Evolutionary conservation across 345 rosid species (phyloP).

Genomic region (Trapa bicornis): DNA sequence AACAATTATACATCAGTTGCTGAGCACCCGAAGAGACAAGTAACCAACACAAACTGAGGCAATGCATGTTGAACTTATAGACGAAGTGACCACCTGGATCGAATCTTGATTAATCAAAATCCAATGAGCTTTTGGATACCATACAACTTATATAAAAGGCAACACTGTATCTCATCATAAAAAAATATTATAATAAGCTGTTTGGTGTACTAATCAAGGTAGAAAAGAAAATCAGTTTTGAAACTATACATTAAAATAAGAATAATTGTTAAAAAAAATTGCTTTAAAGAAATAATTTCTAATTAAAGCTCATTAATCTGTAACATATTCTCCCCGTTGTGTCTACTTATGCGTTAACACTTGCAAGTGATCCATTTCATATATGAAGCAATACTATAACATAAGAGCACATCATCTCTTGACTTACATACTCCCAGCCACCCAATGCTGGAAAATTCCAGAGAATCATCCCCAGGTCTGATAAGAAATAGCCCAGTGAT

Average conservation of each 20-base stretch:
- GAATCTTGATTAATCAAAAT: too few species aligned
- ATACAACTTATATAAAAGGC: too few species aligned
- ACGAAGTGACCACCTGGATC: background rate
- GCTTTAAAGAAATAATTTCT: background rate
- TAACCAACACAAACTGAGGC: background rate
- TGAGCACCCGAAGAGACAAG: background rate
- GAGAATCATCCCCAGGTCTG: constrained; percentile 65
- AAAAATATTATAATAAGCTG: too few species aligned
- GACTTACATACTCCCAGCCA: constrained; percentile 72
- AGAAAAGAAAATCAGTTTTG: too few species aligned
- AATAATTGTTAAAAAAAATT: background rate
- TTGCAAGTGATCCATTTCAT: background rate
- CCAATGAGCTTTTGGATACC: too few species aligned
- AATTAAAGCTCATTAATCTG: background rate
- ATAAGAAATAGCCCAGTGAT: constrained; percentile 69
- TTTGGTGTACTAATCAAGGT: too few species aligned
- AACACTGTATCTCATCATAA: too few species aligned
- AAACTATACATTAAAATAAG: too few species aligned
- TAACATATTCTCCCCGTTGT: background rate
- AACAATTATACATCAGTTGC: background rate
- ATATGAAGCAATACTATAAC: constrained; percentile 4
- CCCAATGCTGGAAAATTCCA: constrained; percentile 72
- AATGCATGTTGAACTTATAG: background rate
- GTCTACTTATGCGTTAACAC: background rate
- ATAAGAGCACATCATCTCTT: background rate